phyloP scores from a whole-genome alignment of 352 stramenopile species.

The Pythium aquatile region DNA sequence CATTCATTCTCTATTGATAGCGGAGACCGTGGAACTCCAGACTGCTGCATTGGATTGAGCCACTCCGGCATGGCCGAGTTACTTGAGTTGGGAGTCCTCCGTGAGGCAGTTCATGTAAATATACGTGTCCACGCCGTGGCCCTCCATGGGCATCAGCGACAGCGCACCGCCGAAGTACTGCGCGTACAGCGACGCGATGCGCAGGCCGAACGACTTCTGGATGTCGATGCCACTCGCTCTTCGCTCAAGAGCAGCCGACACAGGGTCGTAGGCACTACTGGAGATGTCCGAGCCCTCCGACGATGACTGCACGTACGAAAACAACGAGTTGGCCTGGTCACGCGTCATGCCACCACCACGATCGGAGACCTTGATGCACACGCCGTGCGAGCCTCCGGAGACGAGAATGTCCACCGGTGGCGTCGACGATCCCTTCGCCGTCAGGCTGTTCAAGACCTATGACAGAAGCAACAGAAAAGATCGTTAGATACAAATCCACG shows the following conservation, averaged over 20 bases:
- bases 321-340: conserved; percentile 61
- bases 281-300: conserved; percentile 2
- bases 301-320: conserved; percentile 46
- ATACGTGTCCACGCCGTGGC: conserved; percentile 96
- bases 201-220: conserved; percentile 88
- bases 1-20: conserved; percentile 8
- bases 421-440: conserved; percentile 12
- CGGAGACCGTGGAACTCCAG: background rate
- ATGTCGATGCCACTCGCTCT: conserved; percentile 67
- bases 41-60: background rate
- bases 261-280: conserved; percentile 56
- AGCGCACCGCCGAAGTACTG: conserved; percentile 99
- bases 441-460: conserved; percentile 58
- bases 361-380: conserved; percentile 85
- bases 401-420: conserved; percentile 63
- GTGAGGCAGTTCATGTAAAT: conserved; percentile 89
- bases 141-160: conserved; percentile 98
- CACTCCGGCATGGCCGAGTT: conserved; percentile 6
- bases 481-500: background rate
- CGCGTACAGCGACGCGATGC: conserved; percentile 91
- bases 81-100: conserved; percentile 71
- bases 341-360: conserved; percentile 73
- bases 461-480: background rate
- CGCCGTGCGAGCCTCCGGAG: conserved; percentile 57
- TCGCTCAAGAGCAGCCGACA: conserved; percentile 66